Evolutionary conservation across 306 rosid genomes (phyloP), one percentile per base, ranked within the genome.

Genomic region (Canavalia gladiata): DNA sequence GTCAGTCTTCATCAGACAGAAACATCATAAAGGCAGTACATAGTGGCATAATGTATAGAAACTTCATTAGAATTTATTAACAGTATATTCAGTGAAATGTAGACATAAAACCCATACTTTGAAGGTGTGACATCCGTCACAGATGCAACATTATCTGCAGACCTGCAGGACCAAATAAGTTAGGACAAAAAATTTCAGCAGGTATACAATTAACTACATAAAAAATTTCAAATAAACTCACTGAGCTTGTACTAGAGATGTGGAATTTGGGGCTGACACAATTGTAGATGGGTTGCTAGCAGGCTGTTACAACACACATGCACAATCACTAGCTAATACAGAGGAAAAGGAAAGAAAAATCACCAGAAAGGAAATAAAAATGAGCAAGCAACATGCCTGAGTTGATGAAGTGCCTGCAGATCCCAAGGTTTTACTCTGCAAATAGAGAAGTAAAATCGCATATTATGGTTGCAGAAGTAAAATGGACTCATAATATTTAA

Each of bases 371-470:
- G 8, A 80, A 7, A 42, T 75, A 56, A 73, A 37, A 70, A 68
- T 39, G 72, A 60, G 72, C 43, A 76, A 80, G 54, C 43, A 87
- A 28, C 75, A 72, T 87, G 91, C 98, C 96, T 90, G 98, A 79
- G 87, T 50, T 5, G 96, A 93, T 59, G 99, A 91, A 55, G 92
- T 76, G 64, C 96, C 98, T 6, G 89, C 89, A 25, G 97, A 84
- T 82, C 87, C 88, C 58, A 80, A 37, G 33, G 90, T 82, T 89
- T 93, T 95, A 83, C 88, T 88, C 98, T 95, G 92, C 74, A 81
- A 62, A 63, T 43, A 84, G 41, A 81, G 13, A 47, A 65, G 74
- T 58, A 78, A 65, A 68, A 35, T 7, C 59, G 28, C 52, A 76
- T 67, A 33, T 59, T 45, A 63, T 65, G 66, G 52, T 52, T 46